Evolutionary conservation across 768 basidiomycete genomes (phyloP).

Genomic region (Lentinula raphanica): DNA sequence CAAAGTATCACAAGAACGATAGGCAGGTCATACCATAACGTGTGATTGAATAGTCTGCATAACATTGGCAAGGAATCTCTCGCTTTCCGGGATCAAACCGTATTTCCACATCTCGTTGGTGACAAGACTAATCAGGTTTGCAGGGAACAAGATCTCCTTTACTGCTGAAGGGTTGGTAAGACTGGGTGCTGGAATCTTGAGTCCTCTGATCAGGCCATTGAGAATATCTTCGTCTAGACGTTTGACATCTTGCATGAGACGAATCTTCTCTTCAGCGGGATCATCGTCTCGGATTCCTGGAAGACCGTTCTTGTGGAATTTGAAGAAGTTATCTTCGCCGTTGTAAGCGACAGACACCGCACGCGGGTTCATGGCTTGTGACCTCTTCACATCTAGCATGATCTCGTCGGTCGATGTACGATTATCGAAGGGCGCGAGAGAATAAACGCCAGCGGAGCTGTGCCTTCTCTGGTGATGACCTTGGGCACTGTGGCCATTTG

Average conservation of each 20-base stretch:
- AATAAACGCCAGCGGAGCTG: constrained; percentile 79
- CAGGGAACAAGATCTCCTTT: constrained; percentile 98
- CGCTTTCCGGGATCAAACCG: constrained; percentile 93
- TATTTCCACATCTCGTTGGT: constrained; percentile 99
- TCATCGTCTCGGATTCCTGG: constrained; percentile 77
- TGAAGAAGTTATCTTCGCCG: constrained; percentile 69
- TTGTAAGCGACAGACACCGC: constrained; percentile 88
- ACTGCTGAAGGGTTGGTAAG: constrained; percentile 87
- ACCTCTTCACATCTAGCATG: constrained; percentile 69
- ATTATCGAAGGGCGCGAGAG: constrained; percentile 51
- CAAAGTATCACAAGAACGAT: background rate
- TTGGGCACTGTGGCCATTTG: constrained; percentile 23
- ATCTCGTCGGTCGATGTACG: constrained; percentile 76
- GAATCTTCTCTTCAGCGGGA: constrained; percentile 91
- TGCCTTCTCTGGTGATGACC: constrained; percentile 77
- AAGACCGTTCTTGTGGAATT: constrained; percentile 60
- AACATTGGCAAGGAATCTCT: constrained; percentile 95
- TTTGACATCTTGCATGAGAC: constrained; percentile 86
- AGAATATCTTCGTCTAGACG: constrained; percentile 91
- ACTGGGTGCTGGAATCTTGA: constrained; percentile 91
- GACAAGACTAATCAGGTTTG: constrained; percentile 93
- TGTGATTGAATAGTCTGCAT: constrained; percentile 98
- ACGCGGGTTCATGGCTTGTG: constrained; percentile 66
- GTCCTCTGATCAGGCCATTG: constrained; percentile 79
- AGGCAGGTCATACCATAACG: constrained; percentile 75